Base-by-base conservation (phyloP, 352 stramenopile species). In the Thalassiosira delicatula region DNA sequence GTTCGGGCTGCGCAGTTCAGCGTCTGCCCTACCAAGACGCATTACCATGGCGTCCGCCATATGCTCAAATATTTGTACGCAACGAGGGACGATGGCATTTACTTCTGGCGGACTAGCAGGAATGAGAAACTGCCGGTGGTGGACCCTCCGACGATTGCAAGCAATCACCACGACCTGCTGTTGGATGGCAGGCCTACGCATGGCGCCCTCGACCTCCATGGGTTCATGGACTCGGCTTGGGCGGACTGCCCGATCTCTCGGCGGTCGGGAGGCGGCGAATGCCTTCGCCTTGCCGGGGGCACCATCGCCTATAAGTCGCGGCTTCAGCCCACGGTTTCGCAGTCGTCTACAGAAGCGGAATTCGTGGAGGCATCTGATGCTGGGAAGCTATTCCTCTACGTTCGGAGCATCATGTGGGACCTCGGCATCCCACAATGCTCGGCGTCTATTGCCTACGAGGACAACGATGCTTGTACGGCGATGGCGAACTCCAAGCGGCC, bases 401-500 rank as follows among this genome's bases (percentile, higher is more conserved):
- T 71, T 14, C 27, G 42, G 4, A 70, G 56, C 27, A 71, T 79
- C 14, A 46, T 79, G 29, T 63, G 37, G 25, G 70, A 79, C 14
- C 40, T 79, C 4, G 56, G 42, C 1, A 33, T 79, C 23, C 65
- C 65, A 12, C 65, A 72, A n/a, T 3, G 23, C 0, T 21, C 62
- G 17, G 70, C 62, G n/a, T 77, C 75, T 9, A 19, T 62, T 1
- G 9, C 62, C 1, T 76, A 77, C 19, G 60, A 74, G 49, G 66
- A 74, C 8, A 74, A 74, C 29, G 51, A 74, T 17, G 49, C 30
- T 0, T 49, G 30, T 12, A 74, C 51, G 0, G 14, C 49, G 0
- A 79, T 88, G 63, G 76, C 53, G 0, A 83, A 79, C 3, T 32
- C 76, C 21, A 35, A 65, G 53, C 62, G 81, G 63, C 70, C 76